Evolutionary conservation across 148 eudicot genomes (phyloP), one percentile per base, ranked within the genome.

Genomic region (Spergularia marina): DNA sequence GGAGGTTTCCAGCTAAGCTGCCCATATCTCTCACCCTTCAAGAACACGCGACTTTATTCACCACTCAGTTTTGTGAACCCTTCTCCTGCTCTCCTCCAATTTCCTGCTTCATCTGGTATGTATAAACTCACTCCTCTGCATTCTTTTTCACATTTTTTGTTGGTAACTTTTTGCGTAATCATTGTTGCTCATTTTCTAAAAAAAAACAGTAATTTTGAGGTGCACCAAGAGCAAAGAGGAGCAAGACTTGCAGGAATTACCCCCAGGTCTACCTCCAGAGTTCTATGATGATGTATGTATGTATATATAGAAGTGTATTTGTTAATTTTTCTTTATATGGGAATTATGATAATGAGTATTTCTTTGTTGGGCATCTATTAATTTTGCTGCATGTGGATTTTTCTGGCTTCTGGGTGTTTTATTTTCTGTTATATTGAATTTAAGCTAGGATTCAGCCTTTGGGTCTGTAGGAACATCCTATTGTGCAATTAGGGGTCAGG

Each of bases 201-300:
- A 80, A 80, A 72, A 64, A 53, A 70, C 76, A 55, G 82, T 76
- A 72, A 85, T 69, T 72, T 60, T 86, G 79, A 74, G 81, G 71
- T 82, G 79, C 55, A 70, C 85, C 74, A 87, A 92, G 82, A 81
- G 81, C 71, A 79, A 86, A 52, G 85, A 86, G 79, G 92, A 92
- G 57, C 87, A 81, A 71, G 94, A 89, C 56, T 70, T 89, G 34
- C 53, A 83, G 12, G 83, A 76, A 44, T 77, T 81, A 18, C 83
- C 83, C 62, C 71, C 80, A 72, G 94, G 91, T 12, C 83, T 95
- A 67, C 82, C 98, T 5, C 89, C 94, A 80, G 94, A 95, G 75
- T 90, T 84, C 69, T 87, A 95, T 72, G 90, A 95, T 69, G 98
- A 95, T 84, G 97, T 95, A 83, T 68, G 89, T 77, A 41, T 71